phyloP scores from a whole-genome alignment of 208 protist genomes.

The Leptomonas seymouri region DNA sequence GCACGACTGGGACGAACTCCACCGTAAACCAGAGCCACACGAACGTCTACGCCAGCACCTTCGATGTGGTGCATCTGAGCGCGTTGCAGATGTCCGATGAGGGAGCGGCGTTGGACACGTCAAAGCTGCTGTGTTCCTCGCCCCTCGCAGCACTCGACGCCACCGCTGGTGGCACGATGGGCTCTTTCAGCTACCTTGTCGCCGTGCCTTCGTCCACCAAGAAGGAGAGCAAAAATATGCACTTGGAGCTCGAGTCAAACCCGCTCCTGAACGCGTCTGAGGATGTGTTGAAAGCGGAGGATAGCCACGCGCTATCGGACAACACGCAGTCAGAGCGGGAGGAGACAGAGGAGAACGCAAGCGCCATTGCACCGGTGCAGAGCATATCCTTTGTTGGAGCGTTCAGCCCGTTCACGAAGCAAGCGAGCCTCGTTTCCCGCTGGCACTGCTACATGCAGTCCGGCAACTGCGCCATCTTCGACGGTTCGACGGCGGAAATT shows the following conservation, averaged over 20 bases:
- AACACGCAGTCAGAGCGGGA: not conserved
- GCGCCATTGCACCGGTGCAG: not conserved
- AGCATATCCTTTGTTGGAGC: slow-evolving; percentile 15
- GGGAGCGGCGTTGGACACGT: not conserved
- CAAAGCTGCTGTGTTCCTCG: slow-evolving; percentile 1
- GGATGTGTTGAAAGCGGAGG: not conserved
- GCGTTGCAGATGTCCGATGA: slow-evolving; percentile 2
- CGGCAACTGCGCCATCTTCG: slow-evolving; percentile 61
- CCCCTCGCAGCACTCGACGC: not conserved
- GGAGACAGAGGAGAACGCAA: not conserved
- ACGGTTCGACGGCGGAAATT: slow-evolving; percentile 48
- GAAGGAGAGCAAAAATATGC: not conserved
- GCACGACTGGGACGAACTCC: not conserved
- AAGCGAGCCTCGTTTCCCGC: slow-evolving; percentile 50
- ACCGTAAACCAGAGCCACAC: slow-evolving; percentile 5
- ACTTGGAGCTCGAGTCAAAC: not conserved
- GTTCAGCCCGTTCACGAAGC: slow-evolving; percentile 35
- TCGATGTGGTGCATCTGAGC: slow-evolving; percentile 13
- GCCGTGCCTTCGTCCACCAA: not conserved
- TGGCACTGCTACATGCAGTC: slow-evolving; percentile 64
- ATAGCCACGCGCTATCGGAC: not conserved
- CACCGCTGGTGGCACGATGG: not conserved
- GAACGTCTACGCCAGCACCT: slow-evolving; percentile 4
- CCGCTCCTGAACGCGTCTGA: slow-evolving; percentile 4
- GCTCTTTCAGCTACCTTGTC: not conserved